Base-by-base conservation (phyloP, 768 basidiomycete genomes). In the Russula sp. region DNA sequence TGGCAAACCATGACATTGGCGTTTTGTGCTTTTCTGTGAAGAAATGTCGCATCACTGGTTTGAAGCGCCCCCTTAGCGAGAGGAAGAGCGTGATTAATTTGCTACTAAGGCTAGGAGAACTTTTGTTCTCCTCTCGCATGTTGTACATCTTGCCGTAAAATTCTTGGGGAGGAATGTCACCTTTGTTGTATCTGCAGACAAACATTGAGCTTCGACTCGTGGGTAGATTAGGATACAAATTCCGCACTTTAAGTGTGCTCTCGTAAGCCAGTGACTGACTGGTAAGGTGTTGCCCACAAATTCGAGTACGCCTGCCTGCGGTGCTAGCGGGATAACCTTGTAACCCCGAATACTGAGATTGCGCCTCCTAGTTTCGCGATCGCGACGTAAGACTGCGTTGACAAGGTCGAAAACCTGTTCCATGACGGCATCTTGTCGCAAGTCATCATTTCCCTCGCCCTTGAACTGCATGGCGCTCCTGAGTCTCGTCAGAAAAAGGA, bases 391-490 rank as follows among this genome's bases (percentile, higher is more conserved):
- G 2, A 98, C 81, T 9, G 81, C 75, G 66, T 98, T 98, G 60
- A 94, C 88, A 20, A 98, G 79, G 20, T 84, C 84, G 70, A 99
- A 99, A 2, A 97, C 93, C 74, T 99, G 97, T 70, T 98, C 93
- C 95, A 99, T 98, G 57, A 98, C 94, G 0, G 95, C 95, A 71
- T 99, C 97, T 74, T 99, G 97, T 45, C 97, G 86, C 51, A 97
- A 73, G 70, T 99, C 97, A 68, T 99, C 97, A 10, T 84, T 79
- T 9, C 89, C 89, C 75, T 89, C 85, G 4, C 93, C 93, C 73
- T 99, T 98, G 76, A 94, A 95, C 93, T 96, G 65, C 6, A 55
- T 55, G 40, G 31, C 55, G 6, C 34, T 2, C 5, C 40, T 65
- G 49, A 68, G 52, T 11, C 16, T 44, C 39, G 27, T 11, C 13